phyloP scores from a whole-genome alignment of 139 green algal species.

The Zygnema cylindricum region DNA sequence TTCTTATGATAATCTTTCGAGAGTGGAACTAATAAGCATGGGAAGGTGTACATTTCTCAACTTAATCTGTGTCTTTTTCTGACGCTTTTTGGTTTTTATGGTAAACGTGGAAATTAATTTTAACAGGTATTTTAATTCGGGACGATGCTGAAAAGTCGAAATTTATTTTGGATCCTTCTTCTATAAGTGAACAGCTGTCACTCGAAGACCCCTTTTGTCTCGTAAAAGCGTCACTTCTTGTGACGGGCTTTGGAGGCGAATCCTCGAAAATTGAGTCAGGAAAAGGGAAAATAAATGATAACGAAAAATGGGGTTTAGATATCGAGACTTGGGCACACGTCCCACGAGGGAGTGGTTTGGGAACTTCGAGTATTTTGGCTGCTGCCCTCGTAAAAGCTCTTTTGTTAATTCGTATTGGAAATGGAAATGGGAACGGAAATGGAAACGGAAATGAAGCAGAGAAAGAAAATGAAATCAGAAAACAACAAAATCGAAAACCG shows the following conservation, averaged over 20 bases:
- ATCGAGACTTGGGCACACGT: slow-evolving; percentile 55
- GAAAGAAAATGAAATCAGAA: background rate
- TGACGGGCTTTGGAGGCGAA: slow-evolving; percentile 42
- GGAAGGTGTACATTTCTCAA: no score
- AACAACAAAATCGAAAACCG: no score
- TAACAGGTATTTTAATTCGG: background rate
- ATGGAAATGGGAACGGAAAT: background rate
- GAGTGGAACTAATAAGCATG: no score
- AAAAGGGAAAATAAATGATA: background rate
- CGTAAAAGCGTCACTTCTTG: slow-evolving; percentile 44
- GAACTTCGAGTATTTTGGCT: slow-evolving; percentile 58
- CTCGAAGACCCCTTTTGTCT: slow-evolving; percentile 31
- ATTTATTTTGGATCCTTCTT: background rate
- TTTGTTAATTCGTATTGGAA: slow-evolving; percentile 9
- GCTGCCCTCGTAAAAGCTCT: slow-evolving; percentile 55
- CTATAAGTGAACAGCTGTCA: slow-evolving; percentile 10
- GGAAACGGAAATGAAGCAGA: background rate
- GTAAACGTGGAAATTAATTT: no score
- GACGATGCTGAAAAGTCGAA: background rate
- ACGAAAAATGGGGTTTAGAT: slow-evolving; percentile 21
- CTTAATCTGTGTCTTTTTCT: no score
- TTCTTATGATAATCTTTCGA: no score
- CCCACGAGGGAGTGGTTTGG: slow-evolving; percentile 56
- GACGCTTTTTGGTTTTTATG: no score
- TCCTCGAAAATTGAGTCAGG: background rate